A percentile compares a stretch with the other conserved stretches of the same genome.
Conservation (phyloP, 2,329 filamentous ascomycete genomes). For the Fusarium incarnatum region DNA sequence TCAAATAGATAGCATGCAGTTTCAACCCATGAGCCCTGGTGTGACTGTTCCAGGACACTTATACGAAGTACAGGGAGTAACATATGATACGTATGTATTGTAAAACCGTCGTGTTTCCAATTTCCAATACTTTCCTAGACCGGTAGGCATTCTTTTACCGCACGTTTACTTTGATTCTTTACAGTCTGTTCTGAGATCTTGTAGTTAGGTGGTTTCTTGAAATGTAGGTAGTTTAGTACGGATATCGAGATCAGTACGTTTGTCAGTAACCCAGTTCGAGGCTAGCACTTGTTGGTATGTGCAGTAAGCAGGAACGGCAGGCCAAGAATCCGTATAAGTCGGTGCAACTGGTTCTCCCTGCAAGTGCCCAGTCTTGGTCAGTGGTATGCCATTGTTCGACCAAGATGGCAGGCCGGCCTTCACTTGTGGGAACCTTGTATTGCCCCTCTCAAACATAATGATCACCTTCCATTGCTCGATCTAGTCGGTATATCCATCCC, state of each 20-base stretch:
- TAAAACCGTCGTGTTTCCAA: neutral
- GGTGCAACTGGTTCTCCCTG: neutral
- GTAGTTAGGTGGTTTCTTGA: neutral
- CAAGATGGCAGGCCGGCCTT: neutral
- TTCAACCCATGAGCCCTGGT: slow-evolving; percentile 18
- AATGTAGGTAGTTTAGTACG: neutral
- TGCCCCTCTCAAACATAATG: neutral
- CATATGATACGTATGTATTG: neutral
- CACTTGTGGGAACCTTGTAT: neutral
- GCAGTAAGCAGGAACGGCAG: neutral
- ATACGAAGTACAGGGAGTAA: slow-evolving; percentile 21
- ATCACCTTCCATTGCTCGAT: neutral
- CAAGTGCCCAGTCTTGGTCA: neutral
- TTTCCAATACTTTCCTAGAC: neutral
- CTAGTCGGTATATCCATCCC: neutral
- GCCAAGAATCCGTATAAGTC: neutral
- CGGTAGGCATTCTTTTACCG: neutral
- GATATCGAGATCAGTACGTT: neutral
- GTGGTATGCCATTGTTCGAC: neutral
- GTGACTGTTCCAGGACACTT: slow-evolving; percentile 8
- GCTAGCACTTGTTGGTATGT: neutral
- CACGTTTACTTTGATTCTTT: neutral
- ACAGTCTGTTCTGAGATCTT: neutral
- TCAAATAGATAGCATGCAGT: slow-evolving; percentile 2
- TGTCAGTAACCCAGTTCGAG: neutral